Evolutionary conservation across 2,329 filamentous ascomycete species (phyloP).

Genomic region (Pseudonectria foliicola): DNA sequence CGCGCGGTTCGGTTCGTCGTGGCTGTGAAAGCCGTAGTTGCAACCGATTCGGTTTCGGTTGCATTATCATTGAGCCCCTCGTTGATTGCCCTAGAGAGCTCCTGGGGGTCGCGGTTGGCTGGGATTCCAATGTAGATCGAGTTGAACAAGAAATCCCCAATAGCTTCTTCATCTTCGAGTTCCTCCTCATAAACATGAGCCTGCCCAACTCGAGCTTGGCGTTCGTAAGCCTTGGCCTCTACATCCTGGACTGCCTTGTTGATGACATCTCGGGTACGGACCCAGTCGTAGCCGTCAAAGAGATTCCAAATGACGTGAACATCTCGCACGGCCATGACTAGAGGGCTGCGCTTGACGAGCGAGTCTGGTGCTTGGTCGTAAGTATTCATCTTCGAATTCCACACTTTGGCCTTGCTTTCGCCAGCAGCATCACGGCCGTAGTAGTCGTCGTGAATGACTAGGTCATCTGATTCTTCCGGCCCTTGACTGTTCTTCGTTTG

Average conservation of each 20-base stretch:
- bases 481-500: conserved; percentile 15
- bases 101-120: conserved; percentile 73
- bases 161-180: conserved; percentile 74
- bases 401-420: conserved; percentile 64
- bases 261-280: conserved; percentile 76
- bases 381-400: conserved; percentile 70
- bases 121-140: conserved; percentile 97
- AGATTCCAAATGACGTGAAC: conserved; percentile 96
- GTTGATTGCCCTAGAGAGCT: conserved; percentile 79
- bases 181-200: conserved; percentile 58
- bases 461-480: conserved; percentile 50
- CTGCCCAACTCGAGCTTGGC: conserved; percentile 51
- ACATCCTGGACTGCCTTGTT: conserved; percentile 83
- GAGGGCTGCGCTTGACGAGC: conserved; percentile 58
- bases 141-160: conserved; percentile 95
- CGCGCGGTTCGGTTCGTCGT: conserved; percentile 45
- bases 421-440: conserved; percentile 58
- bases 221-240: conserved; percentile 73
- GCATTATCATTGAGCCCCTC: conserved; percentile 76
- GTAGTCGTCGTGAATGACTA: conserved; percentile 71
- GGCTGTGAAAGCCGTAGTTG: conserved; percentile 63
- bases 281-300: conserved; percentile 97
- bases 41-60: conserved; percentile 85
- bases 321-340: conserved; percentile 73
- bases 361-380: conserved; percentile 60